Conservation (phyloP, 176 grass and related monocot genomes). For the Echinochloa phyllopogon region DNA sequence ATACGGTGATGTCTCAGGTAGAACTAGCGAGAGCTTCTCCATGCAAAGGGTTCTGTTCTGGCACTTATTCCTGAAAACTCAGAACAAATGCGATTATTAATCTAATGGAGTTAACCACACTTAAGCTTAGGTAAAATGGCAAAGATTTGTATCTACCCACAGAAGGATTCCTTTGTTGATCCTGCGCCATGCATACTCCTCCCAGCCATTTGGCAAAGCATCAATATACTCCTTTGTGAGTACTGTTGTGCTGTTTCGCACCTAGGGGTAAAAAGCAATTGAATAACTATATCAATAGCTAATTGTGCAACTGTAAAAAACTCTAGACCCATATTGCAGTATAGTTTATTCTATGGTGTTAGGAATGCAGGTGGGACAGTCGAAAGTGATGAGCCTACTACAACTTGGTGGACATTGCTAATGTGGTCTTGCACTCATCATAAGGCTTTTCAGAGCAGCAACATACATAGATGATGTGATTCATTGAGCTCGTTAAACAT, state of each 20-base stretch:
- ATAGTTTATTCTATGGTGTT: background rate
- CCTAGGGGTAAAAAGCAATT: conserved; percentile 54
- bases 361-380: background rate
- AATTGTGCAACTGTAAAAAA: conserved; percentile 1
- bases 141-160: conserved; percentile 61
- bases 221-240: conserved; percentile 97
- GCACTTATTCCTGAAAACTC: conserved; percentile 69
- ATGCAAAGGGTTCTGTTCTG: conserved; percentile 78
- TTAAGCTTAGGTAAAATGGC: conserved; percentile 3
- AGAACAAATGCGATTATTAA: conserved; percentile 40
- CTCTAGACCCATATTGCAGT: background rate
- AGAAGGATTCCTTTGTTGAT: conserved; percentile 95
- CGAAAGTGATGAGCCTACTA: conserved; percentile 1
- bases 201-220: conserved; percentile 92
- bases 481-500: background rate
- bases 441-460: background rate
- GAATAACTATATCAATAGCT: conserved; percentile 1
- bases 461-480: background rate
- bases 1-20: conserved; percentile 80
- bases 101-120: conserved; percentile 25
- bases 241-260: conserved; percentile 93
- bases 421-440: background rate
- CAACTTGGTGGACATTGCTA: background rate
- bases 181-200: conserved; percentile 94
- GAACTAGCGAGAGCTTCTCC: conserved; percentile 90